Evolutionary conservation across 352 stramenopile species (phyloP).

Genomic region (Pythium volutum): DNA sequence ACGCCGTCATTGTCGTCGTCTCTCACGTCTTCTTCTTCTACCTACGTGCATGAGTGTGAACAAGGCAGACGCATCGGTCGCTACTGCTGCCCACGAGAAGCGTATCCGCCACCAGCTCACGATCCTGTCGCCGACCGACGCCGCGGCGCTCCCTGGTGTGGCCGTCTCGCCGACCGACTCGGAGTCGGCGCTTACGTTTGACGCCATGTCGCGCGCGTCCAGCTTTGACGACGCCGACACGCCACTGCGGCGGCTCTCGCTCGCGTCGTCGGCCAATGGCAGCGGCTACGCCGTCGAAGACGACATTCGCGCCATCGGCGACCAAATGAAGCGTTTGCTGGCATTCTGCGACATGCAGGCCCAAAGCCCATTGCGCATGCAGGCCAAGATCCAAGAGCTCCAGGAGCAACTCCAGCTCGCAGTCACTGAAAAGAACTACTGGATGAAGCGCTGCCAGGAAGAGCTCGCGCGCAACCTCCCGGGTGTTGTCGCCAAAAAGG

Average conservation of each 20-base stretch:
- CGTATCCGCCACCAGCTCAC: slow-evolving; percentile 26
- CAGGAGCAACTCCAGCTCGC: slow-evolving; percentile 73
- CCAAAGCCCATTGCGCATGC: slow-evolving; percentile 67
- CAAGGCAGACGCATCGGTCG: not conserved
- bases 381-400: slow-evolving; percentile 77
- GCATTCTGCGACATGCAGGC: slow-evolving; percentile 72
- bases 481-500: slow-evolving; percentile 16
- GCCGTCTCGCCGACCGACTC: slow-evolving; percentile 16
- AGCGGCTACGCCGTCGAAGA: slow-evolving; percentile 58
- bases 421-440: slow-evolving; percentile 88
- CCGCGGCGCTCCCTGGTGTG: not conserved
- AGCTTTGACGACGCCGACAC: slow-evolving; percentile 22
- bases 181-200: slow-evolving; percentile 16
- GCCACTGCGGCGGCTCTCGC: slow-evolving; percentile 35
- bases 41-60: slow-evolving; percentile 13
- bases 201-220: slow-evolving; percentile 23
- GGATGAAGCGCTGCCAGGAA: slow-evolving; percentile 82
- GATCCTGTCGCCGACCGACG: slow-evolving; percentile 17
- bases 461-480: slow-evolving; percentile 49
- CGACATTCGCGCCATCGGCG: slow-evolving; percentile 71
- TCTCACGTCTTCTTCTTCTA: not conserved
- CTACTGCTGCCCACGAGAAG: slow-evolving; percentile 15
- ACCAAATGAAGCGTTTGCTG: slow-evolving; percentile 81
- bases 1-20: no score
- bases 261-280: slow-evolving; percentile 36